Conservation (phyloP, 805 yeast species). For the Metschnikowia hibisci region DNA sequence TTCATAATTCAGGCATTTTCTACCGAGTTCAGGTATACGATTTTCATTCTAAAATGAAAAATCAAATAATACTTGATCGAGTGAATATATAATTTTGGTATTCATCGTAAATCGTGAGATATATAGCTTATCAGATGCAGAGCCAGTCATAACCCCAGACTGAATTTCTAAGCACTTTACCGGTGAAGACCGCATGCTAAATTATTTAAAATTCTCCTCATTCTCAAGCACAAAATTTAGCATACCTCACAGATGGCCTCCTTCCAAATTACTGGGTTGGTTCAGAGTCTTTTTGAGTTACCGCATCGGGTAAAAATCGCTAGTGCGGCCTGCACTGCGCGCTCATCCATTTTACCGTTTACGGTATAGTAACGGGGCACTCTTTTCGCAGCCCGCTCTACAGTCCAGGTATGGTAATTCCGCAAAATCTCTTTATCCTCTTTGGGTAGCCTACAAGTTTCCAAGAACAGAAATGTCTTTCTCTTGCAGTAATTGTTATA, state of each 20-base stretch:
- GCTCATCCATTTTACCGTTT: background rate
- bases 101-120: too few species aligned
- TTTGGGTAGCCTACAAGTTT: slow-evolving; percentile 2
- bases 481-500: background rate
- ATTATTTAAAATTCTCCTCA: background rate
- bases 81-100: too few species aligned
- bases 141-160: background rate
- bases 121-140: too few species aligned
- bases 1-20: too few species aligned
- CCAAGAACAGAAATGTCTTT: slow-evolving; percentile 1
- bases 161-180: too few species aligned
- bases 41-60: too few species aligned
- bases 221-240: background rate
- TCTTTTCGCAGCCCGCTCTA: slow-evolving; percentile 3
- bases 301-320: slow-evolving; percentile 1
- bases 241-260: background rate
- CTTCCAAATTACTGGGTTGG: background rate
- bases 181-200: background rate
- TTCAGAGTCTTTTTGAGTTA: background rate
- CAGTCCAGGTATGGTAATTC: slow-evolving; percentile 4
- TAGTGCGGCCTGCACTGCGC: background rate
- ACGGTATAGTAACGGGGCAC: slow-evolving; percentile 1
- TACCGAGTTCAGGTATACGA: too few species aligned
- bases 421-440: slow-evolving; percentile 3
- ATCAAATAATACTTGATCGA: too few species aligned